These are phyloP conservation scores for Sarcodon sp. DNA, from an alignment of 768 basidiomycete genomes.

Conservation along the genomic window DNA sequence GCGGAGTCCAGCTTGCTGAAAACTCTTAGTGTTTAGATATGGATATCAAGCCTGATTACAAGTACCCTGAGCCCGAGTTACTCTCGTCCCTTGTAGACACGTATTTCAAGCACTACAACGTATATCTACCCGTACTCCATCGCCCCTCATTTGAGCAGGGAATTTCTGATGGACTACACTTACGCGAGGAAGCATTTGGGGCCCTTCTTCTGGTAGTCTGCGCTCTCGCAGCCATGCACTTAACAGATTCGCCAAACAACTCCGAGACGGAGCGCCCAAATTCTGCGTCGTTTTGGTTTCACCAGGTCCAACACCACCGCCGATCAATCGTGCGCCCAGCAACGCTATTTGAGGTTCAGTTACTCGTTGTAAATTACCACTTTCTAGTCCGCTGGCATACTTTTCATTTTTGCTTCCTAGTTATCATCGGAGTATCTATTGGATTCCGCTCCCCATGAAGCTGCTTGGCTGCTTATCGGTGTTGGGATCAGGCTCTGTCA, in stretches of 20 bases:
- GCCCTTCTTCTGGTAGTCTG: conserved; percentile 32
- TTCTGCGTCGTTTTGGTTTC: too few relatives aligned
- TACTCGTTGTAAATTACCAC: conserved; percentile 1
- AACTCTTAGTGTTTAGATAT: not conserved
- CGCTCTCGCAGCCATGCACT: conserved; percentile 32
- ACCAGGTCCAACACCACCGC: too few relatives aligned
- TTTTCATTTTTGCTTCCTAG: conserved; percentile 19
- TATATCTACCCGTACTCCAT: conserved; percentile 33
- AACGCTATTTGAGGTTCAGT: not conserved
- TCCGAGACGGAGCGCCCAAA: too few relatives aligned
- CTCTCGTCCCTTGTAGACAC: conserved; percentile 28
- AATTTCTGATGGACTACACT: conserved; percentile 23
- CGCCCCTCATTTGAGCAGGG: conserved; percentile 28
- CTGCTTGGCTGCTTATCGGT: conserved; percentile 41
- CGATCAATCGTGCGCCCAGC: not conserved
- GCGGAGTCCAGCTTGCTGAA: not conserved
- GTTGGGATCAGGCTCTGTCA: conserved; percentile 24
- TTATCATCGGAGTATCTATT: conserved; percentile 39
- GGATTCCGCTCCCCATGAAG: conserved; percentile 47
- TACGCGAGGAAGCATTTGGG: conserved; percentile 29
- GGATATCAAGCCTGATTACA: conserved; percentile 9
- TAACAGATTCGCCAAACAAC: conserved; percentile 20
- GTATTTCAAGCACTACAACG: conserved; percentile 31
- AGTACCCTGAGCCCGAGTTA: conserved; percentile 24
- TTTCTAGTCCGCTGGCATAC: not conserved